phyloP scores from a whole-genome alignment of 1,139 yeast species.

The Yamadazyma pseudoaaseri region DNA sequence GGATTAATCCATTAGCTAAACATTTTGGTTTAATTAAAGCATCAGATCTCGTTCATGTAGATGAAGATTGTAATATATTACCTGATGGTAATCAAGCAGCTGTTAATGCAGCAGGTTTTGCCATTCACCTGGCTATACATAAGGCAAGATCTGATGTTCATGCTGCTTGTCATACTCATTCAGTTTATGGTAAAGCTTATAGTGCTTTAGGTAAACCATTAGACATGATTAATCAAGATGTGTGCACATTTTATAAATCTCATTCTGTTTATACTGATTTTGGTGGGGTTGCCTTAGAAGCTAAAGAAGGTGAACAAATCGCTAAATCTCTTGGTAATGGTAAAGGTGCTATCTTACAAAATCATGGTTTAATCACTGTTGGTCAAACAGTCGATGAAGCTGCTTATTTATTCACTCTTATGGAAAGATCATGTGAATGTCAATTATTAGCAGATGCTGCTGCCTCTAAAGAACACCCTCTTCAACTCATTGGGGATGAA shows the following conservation, averaged over 20 bases:
- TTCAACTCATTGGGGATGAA: conserved; percentile 51
- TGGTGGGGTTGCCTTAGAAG: conserved; percentile 79
- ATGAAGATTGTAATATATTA: conserved; percentile 65
- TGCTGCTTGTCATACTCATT: conserved; percentile 84
- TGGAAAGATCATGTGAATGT: conserved; percentile 71
- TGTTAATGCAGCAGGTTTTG: conserved; percentile 78
- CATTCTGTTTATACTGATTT: conserved; percentile 68
- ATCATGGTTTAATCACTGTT: conserved; percentile 77
- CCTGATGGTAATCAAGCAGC: conserved; percentile 65
- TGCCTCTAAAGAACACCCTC: conserved; percentile 30
- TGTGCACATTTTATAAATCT: conserved; percentile 61
- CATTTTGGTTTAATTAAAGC: conserved; percentile 72
- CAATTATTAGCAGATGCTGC: conserved; percentile 64
- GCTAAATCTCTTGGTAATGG: conserved; percentile 67
- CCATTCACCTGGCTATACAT: conserved; percentile 76
- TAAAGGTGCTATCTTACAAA: conserved; percentile 66
- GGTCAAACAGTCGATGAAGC: conserved; percentile 84
- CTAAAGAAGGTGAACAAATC: conserved; percentile 66
- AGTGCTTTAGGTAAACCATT: conserved; percentile 68
- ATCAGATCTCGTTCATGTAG: conserved; percentile 74
- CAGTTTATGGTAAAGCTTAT: conserved; percentile 73
- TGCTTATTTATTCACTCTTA: conserved; percentile 64
- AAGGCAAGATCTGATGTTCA: conserved; percentile 74
- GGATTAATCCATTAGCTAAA: conserved; percentile 76
- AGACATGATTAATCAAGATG: conserved; percentile 82